Conservation (phyloP, 2,329 filamentous ascomycete genomes). For the Canariomyces notabilis region DNA sequence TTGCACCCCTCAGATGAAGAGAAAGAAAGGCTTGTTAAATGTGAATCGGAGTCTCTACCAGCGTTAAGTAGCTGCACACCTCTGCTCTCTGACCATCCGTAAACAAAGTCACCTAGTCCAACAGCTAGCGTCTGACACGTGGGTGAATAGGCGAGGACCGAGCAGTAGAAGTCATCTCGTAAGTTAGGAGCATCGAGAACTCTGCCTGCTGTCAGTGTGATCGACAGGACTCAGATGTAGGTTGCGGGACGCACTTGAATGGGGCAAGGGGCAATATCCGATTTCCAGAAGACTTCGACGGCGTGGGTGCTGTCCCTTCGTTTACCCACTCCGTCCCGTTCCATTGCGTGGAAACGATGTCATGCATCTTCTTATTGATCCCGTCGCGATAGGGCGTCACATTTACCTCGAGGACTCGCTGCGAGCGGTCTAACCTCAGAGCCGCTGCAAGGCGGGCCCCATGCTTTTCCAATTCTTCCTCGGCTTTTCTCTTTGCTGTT, state of each 20-base stretch:
- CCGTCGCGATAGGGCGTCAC: conserved; percentile 17
- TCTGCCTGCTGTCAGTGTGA: conserved; percentile 35
- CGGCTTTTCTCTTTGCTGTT: conserved; percentile 35
- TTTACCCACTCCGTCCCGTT: conserved; percentile 39
- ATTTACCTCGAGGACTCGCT: conserved; percentile 58
- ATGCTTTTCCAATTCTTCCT: conserved; percentile 64
- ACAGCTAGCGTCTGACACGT: conserved; percentile 75
- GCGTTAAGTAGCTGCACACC: conserved; percentile 57
- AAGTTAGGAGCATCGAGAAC: conserved; percentile 84
- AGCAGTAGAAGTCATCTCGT: conserved; percentile 96
- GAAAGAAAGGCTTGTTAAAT: conserved; percentile 83
- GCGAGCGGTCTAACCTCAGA: conserved; percentile 68
- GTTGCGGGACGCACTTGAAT: conserved; percentile 59
- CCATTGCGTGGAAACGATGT: conserved; percentile 32
- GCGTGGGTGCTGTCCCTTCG: conserved; percentile 18
- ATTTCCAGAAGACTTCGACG: conserved; percentile 22
- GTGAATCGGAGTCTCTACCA: conserved; percentile 43
- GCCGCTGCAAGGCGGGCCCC: conserved; percentile 72
- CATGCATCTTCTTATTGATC: conserved; percentile 11
- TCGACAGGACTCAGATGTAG: neutral
- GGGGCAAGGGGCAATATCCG: conserved; percentile 63
- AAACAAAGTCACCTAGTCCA: conserved; percentile 72
- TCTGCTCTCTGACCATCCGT: conserved; percentile 77
- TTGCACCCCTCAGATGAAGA: conserved; percentile 72
- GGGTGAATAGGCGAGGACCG: conserved; percentile 76